Percentiles rank a stretch among this genome's conserved stretches.
These are phyloP conservation scores for Microcera coccophila DNA, from an alignment of 2,329 filamentous ascomycete species.

Conservation along the genomic window DNA sequence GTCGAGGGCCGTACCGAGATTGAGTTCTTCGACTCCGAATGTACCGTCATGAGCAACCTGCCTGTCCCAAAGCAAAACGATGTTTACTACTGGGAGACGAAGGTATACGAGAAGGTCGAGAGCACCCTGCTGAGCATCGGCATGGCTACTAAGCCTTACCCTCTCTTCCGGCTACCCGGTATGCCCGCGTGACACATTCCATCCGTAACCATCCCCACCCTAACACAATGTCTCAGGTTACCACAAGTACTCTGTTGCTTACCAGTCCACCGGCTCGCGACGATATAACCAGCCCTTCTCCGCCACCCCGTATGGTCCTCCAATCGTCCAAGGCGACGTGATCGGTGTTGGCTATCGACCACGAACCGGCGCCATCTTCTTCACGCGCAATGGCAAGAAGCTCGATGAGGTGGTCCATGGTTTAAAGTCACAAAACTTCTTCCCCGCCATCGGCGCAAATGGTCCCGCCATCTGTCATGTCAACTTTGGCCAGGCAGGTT, in stretches of 20 bases:
- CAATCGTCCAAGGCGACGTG: constrained; percentile 88
- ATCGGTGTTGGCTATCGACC: constrained; percentile 94
- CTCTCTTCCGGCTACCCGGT: constrained; percentile 91
- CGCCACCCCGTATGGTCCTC: constrained; percentile 74
- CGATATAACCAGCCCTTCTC: constrained; percentile 91
- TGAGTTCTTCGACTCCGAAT: constrained; percentile 97
- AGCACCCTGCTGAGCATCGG: constrained; percentile 82
- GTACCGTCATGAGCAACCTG: constrained; percentile 93
- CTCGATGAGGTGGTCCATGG: constrained; percentile 92
- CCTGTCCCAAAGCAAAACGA: constrained; percentile 98
- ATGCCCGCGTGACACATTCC: constrained; percentile 32
- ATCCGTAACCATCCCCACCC: constrained; percentile 1
- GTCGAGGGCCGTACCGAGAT: constrained; percentile 95
- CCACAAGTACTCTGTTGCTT: constrained; percentile 89
- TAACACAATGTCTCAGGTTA: constrained; percentile 53
- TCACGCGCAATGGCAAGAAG: constrained; percentile 96
- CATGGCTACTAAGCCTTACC: constrained; percentile 95
- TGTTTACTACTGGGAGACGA: constrained; percentile 99
- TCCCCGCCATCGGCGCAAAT: constrained; percentile 93
- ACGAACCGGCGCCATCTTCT: constrained; percentile 91
- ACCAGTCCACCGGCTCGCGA: constrained; percentile 80
- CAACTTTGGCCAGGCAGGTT: constrained; percentile 96
- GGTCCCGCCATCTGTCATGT: constrained; percentile 91
- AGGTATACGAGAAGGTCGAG: constrained; percentile 97
- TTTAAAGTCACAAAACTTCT: constrained; percentile 92